A percentile compares a stretch with the other conserved stretches of the same genome.
These are phyloP conservation scores for Aspergillus diversus DNA, from an alignment of 495 filamentous ascomycete species.

Conservation along the genomic window DNA sequence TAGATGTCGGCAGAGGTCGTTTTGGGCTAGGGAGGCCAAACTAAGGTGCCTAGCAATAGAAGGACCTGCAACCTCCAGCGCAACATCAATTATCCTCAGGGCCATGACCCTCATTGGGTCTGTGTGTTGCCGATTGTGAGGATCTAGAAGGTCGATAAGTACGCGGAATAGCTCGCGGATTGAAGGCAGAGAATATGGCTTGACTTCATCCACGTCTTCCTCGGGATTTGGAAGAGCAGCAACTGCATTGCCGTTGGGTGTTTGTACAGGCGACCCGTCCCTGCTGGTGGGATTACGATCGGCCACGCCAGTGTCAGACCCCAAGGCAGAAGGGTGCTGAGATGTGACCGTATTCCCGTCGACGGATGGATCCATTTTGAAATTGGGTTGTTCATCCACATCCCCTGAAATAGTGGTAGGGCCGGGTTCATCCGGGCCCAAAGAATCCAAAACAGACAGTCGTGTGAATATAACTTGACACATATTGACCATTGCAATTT, in stretches of 20 bases:
- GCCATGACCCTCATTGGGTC: constrained; percentile 98
- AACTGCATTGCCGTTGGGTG: constrained; percentile 48
- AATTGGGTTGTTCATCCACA: constrained; percentile 45
- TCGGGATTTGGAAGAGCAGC: constrained; percentile 47
- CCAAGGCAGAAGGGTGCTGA: constrained; percentile 49
- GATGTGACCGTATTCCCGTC: constrained; percentile 66
- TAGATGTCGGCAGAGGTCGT: constrained; percentile 90
- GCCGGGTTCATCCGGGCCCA: constrained; percentile 62
- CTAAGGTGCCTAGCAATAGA: constrained; percentile 94
- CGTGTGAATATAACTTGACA: constrained; percentile 96
- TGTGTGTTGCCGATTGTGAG: constrained; percentile 87
- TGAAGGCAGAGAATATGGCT: constrained; percentile 90
- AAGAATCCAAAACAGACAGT: constrained; percentile 80
- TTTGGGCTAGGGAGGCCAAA: constrained; percentile 83
- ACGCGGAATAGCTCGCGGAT: constrained; percentile 94
- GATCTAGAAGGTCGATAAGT: constrained; percentile 91
- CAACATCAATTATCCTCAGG: constrained; percentile 94
- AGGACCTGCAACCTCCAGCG: constrained; percentile 92
- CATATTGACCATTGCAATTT: constrained; percentile 98
- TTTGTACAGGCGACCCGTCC: constrained; percentile 39
- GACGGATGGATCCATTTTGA: constrained; percentile 90
- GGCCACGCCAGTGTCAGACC: constrained; percentile 42
- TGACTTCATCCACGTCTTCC: constrained; percentile 58
- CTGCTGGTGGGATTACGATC: constrained; percentile 42
- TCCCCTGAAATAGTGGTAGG: constrained; percentile 55